Evolutionary conservation across 2,329 filamentous ascomycete species (phyloP).

Genomic region (Neonectria coccinea): DNA sequence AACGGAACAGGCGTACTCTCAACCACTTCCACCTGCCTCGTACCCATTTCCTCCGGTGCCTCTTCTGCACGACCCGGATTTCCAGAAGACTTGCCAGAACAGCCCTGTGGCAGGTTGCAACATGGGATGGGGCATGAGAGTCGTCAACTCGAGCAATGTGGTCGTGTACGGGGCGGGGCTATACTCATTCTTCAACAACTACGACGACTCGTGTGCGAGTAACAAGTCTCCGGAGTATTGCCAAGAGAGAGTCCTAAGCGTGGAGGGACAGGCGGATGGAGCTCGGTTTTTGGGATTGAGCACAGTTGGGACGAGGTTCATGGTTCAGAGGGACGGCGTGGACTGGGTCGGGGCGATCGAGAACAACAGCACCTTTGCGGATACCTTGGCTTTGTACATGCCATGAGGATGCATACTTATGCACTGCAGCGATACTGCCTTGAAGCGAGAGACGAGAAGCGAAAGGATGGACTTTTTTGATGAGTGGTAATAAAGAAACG

Average conservation of each 20-base stretch:
- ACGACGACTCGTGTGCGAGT: constrained; percentile 62
- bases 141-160: constrained; percentile 67
- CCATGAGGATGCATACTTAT: constrained; percentile 31
- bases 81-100: constrained; percentile 43
- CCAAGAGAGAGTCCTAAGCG: constrained; percentile 58
- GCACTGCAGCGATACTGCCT: not conserved
- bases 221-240: constrained; percentile 56
- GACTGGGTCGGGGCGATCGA: constrained; percentile 37
- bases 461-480: constrained; percentile 2
- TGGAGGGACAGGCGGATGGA: constrained; percentile 37
- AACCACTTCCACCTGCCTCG: constrained; percentile 71
- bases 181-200: constrained; percentile 77
- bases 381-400: constrained; percentile 45
- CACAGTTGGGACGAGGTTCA: constrained; percentile 45
- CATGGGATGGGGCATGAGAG: constrained; percentile 74
- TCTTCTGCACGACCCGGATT: constrained; percentile 48
- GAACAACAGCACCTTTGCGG: constrained; percentile 49
- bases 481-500: not conserved
- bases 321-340: constrained; percentile 42
- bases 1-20: constrained; percentile 79
- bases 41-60: constrained; percentile 64
- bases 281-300: constrained; percentile 45
- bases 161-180: constrained; percentile 72
- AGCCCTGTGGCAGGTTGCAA: constrained; percentile 63
- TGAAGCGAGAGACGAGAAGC: not conserved